Evolutionary conservation across 116 monocot genomes (phyloP), one percentile per base, ranked within the genome.

Genomic region (Dioscorea cayenensis): DNA sequence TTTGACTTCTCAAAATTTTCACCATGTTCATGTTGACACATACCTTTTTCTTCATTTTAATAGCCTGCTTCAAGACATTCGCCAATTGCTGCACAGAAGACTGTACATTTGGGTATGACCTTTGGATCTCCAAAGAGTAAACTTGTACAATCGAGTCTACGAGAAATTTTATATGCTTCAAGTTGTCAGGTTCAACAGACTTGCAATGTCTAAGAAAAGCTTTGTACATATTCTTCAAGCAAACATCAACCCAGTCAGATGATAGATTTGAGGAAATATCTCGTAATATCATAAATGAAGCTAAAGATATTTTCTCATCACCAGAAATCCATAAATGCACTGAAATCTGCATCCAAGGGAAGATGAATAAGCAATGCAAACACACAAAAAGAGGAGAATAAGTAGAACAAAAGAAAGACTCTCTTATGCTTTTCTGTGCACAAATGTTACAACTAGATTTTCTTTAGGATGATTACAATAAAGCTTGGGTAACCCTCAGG

Each of bases 321-420:
- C 96, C 92, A 60, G 90, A 92, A 8, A 83, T 84, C 96, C 92
- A 96, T 49, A 96, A 72, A 69, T 85, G 92, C 76, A 87, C 72
- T 65, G 72, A 79, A 36, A 82, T 78, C 95, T 95, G 89, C 79
- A 85, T 66, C 64, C 37, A 81, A 52, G 77, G 36, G 28, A 18
- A 72, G 81, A 43, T 43, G 43, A 12, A 10, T 49, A 68, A 68
- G 19, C 55, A 55, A 12, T n/a, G 28, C 66, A 32, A 32, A 43
- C 11, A 43, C 3, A 43, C 43, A 43, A 43, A 43, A 43, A 12
- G 12, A 43, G 1, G 0, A 10, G 43, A 43, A 43, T 6, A 12
- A 43, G 6, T 10, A 43, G 43, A 6, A 43, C 43, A 43, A 43
- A 32, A 32, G 32, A 32, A 32, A 32, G 4, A 4, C 5, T 43